Evolutionary conservation across 495 filamentous ascomycete species (phyloP).

Genomic region (Penicillium paradoxum): DNA sequence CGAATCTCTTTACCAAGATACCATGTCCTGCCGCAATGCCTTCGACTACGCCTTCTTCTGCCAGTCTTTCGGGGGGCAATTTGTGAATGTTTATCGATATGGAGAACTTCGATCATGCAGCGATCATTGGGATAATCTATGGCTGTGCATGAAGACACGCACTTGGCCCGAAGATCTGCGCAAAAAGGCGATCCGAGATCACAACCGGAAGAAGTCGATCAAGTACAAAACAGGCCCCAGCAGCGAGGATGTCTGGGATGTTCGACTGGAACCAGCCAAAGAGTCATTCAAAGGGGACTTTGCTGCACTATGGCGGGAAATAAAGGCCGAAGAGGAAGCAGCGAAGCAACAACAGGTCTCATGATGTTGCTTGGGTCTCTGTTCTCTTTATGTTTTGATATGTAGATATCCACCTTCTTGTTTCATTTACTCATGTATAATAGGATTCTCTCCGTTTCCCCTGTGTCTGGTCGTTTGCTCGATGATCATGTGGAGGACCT

Average conservation of each 20-base stretch:
- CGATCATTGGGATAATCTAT: constrained; percentile 83
- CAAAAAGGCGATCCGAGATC: constrained; percentile 57
- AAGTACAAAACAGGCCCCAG: constrained; percentile 71
- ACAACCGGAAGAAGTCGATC: constrained; percentile 66
- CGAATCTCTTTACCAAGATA: constrained; percentile 65
- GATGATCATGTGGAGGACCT: neutral
- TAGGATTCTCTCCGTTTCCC: constrained; percentile 1
- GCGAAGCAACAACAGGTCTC: constrained; percentile 10
- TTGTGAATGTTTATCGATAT: constrained; percentile 80
- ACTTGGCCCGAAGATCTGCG: constrained; percentile 42
- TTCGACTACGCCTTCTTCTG: constrained; percentile 97
- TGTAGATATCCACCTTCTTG: constrained; percentile 14
- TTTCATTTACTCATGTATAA: constrained; percentile 1
- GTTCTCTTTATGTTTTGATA: constrained; percentile 2
- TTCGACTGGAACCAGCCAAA: constrained; percentile 48
- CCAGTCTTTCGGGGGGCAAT: constrained; percentile 85
- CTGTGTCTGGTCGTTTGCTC: neutral
- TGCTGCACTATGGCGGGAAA: constrained; percentile 52
- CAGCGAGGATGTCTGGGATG: constrained; percentile 90
- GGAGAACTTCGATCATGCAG: constrained; percentile 67
- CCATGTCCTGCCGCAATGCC: constrained; percentile 80
- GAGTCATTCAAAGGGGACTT: constrained; percentile 56
- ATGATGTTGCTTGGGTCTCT: constrained; percentile 5
- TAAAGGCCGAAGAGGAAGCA: constrained; percentile 43
- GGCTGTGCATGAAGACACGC: constrained; percentile 88